Percentiles rank a stretch among this genome's conserved stretches.
These are phyloP conservation scores for Gossypioides kirkii DNA, from an alignment of 345 rosid species.

Conservation along the genomic window DNA sequence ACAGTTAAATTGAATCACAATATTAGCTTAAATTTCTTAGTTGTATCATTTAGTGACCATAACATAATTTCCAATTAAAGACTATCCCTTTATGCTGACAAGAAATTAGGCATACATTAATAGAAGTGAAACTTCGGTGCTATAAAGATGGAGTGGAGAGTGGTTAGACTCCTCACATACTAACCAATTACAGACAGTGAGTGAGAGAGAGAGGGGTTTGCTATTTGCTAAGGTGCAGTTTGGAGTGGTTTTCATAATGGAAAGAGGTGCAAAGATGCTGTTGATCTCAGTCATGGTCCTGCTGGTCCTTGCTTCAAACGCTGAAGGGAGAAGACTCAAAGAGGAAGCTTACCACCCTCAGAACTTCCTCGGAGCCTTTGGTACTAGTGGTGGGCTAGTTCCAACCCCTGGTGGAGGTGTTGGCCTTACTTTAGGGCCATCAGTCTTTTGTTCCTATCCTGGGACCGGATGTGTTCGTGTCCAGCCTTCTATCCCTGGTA, in stretches of 20 bases:
- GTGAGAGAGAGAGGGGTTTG: background rate
- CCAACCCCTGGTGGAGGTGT: conserved; percentile 27
- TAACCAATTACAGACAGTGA: background rate
- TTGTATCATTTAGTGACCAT: conserved; percentile 7
- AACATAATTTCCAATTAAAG: background rate
- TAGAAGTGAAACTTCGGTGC: background rate
- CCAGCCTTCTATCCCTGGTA: conserved; percentile 25
- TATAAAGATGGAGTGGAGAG: conserved; percentile 1
- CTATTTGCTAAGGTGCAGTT: background rate
- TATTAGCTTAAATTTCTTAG: background rate
- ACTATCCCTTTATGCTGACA: background rate
- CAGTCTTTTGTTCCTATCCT: conserved; percentile 28
- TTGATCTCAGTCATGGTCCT: conserved; percentile 14
- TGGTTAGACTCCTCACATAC: background rate
- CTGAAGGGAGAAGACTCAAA: conserved; percentile 21
- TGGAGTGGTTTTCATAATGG: background rate
- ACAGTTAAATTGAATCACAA: background rate
- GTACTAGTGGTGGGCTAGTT: conserved; percentile 23
- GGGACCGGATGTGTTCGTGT: conserved; percentile 28
- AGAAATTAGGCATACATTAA: background rate
- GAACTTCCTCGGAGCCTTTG: conserved; percentile 28
- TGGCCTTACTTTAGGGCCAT: conserved; percentile 22
- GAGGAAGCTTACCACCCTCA: conserved; percentile 26
- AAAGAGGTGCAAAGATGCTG: conserved; percentile 9
- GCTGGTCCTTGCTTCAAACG: conserved; percentile 3